These are phyloP conservation scores for Orbilia brochopaga DNA, from an alignment of 2,329 filamentous ascomycete genomes.

Conservation along the genomic window DNA sequence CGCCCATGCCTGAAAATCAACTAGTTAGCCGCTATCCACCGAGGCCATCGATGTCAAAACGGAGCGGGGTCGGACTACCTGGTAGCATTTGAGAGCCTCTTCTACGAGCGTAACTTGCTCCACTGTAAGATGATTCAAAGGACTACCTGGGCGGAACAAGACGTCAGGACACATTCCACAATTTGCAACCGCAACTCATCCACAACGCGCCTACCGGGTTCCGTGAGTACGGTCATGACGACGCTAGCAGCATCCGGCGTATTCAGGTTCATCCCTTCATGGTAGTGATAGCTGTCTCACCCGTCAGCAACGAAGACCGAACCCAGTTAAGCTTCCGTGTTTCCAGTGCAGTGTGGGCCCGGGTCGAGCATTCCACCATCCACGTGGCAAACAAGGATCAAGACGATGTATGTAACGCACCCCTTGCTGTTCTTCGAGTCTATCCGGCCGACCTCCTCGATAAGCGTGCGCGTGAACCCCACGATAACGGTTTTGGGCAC, in stretches of 20 bases:
- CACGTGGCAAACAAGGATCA: neutral
- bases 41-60: neutral
- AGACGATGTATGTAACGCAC: slow-evolving; percentile 57
- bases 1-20: slow-evolving; percentile 69
- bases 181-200: too few relatives aligned
- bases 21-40: slow-evolving; percentile 11
- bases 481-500: slow-evolving; percentile 66
- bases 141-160: slow-evolving; percentile 48
- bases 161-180: slow-evolving; percentile 18
- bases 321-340: too few relatives aligned
- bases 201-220: slow-evolving; percentile 32
- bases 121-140: slow-evolving; percentile 42
- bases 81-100: slow-evolving; percentile 68
- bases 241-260: slow-evolving; percentile 61
- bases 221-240: slow-evolving; percentile 41
- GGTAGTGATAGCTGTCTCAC: slow-evolving; percentile 59
- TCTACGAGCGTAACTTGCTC: slow-evolving; percentile 58
- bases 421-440: slow-evolving; percentile 68
- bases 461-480: slow-evolving; percentile 70
- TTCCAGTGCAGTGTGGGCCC: too few relatives aligned
- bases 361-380: too few relatives aligned
- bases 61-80: slow-evolving; percentile 60
- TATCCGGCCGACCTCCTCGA: slow-evolving; percentile 72
- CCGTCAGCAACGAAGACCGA: slow-evolving; percentile 8
- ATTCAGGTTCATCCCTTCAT: slow-evolving; percentile 64